phyloP scores from a whole-genome alignment of 2,329 filamentous ascomycete species.

The Aspergillus tamarii region DNA sequence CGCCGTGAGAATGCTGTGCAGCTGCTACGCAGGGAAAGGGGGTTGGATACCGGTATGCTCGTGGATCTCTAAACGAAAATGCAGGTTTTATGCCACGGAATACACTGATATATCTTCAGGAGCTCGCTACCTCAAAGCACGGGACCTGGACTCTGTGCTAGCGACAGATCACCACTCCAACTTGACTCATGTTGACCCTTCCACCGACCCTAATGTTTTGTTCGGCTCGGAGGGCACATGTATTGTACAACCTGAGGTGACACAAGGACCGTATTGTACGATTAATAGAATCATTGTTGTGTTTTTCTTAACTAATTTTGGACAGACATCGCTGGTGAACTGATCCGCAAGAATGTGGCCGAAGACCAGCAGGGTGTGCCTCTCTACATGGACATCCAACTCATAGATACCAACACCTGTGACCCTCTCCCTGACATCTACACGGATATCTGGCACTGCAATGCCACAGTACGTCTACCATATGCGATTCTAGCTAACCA shows the following conservation, averaged over 20 bases:
- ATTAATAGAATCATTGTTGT: neutral
- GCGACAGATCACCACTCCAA: constrained; percentile 46
- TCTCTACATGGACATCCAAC: constrained; percentile 45
- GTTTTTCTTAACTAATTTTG: neutral
- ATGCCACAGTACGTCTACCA: constrained; percentile 35
- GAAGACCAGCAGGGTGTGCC: constrained; percentile 41
- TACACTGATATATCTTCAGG: constrained; percentile 6
- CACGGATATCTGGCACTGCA: constrained; percentile 47
- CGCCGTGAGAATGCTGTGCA: constrained; percentile 50
- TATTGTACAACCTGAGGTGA: constrained; percentile 57
- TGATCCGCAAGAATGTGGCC: constrained; percentile 41
- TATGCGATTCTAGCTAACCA: neutral
- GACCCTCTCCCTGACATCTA: constrained; percentile 43
- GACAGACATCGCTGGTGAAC: constrained; percentile 41
- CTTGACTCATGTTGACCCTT: constrained; percentile 23
- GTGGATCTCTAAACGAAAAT: neutral
- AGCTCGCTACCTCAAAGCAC: constrained; percentile 31
- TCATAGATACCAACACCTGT: constrained; percentile 46
- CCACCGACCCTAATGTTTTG: constrained; percentile 28
- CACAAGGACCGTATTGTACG: constrained; percentile 57
- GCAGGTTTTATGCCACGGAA: neutral
- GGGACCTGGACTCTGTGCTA: constrained; percentile 40
- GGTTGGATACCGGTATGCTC: constrained; percentile 32
- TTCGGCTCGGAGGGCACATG: constrained; percentile 46
- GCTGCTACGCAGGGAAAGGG: constrained; percentile 48